phyloP scores from a whole-genome alignment of 768 basidiomycete species.

The Lactifluus hygrophoroides region DNA sequence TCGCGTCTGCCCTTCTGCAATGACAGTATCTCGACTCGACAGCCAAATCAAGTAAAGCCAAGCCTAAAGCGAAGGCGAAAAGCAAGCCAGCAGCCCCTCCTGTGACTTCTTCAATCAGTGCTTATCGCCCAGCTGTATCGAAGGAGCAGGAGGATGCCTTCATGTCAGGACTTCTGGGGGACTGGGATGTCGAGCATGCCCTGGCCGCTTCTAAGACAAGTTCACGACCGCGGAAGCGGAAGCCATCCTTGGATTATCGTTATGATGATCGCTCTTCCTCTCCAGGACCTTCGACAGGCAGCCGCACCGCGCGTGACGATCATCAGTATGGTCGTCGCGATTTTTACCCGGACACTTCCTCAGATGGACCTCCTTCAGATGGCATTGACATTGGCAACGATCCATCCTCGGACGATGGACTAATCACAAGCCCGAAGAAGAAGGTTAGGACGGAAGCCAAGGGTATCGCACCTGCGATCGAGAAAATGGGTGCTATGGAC shows the following conservation, averaged over 20 bases:
- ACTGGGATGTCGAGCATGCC: constrained; percentile 47
- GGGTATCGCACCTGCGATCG: constrained; percentile 45
- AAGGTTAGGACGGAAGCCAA: constrained; percentile 40
- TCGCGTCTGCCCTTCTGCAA: constrained; percentile 14
- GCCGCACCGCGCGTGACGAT: not conserved
- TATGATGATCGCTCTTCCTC: constrained; percentile 23
- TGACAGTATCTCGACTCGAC: constrained; percentile 23
- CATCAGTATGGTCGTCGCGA: constrained; percentile 16
- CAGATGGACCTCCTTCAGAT: constrained; percentile 26
- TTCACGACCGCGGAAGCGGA: constrained; percentile 51
- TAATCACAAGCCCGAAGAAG: constrained; percentile 62
- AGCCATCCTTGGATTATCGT: constrained; percentile 39
- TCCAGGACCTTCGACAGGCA: constrained; percentile 19
- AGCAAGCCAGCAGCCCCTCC: constrained; percentile 38
- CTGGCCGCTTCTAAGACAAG: constrained; percentile 30
- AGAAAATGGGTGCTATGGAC: constrained; percentile 49
- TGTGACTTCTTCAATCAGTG: constrained; percentile 56
- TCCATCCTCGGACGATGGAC: constrained; percentile 50
- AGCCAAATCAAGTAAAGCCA: constrained; percentile 35
- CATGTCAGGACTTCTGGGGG: constrained; percentile 72
- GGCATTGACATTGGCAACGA: constrained; percentile 20
- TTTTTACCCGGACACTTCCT: constrained; percentile 24
- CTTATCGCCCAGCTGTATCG: constrained; percentile 70
- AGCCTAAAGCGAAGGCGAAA: constrained; percentile 37
- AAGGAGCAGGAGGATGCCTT: constrained; percentile 83